Conservation (phyloP, 169 alveolate species). For the Plasmodium ovale region DNA sequence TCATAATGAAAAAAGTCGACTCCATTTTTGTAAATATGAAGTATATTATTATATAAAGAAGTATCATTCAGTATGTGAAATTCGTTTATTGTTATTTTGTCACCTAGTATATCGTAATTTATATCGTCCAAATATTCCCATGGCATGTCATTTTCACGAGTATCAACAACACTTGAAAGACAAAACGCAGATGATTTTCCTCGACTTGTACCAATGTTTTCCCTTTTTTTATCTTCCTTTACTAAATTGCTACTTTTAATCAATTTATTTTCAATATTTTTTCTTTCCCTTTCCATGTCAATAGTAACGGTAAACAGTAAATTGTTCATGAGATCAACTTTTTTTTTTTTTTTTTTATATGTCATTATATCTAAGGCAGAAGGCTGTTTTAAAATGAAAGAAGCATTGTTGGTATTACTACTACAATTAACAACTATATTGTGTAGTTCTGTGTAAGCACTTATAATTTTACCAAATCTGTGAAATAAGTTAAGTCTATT, state of each 20-base stretch:
- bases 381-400: background rate
- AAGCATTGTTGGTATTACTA: background rate
- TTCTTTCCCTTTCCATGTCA: constrained; percentile 36
- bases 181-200: background rate
- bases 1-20: constrained; percentile 30
- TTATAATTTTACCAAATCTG: constrained; percentile 13
- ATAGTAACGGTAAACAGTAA: constrained; percentile 28
- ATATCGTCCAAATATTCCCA: constrained; percentile 11
- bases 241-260: background rate
- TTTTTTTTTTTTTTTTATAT: constrained; percentile 1
- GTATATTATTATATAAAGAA: constrained; percentile 28
- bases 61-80: constrained; percentile 29
- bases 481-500: constrained; percentile 17
- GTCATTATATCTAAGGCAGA: background rate
- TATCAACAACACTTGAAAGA: background rate
- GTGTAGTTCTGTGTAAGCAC: constrained; percentile 42
- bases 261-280: background rate
- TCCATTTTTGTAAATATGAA: constrained; percentile 50
- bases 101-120: constrained; percentile 39
- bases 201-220: background rate
- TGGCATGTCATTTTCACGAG: background rate
- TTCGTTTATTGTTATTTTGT: constrained; percentile 40
- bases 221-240: background rate
- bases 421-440: constrained; percentile 12
- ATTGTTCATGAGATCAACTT: constrained; percentile 31